These are phyloP conservation scores for Tulasnella calospora DNA, from an alignment of 768 basidiomycete genomes.

Conservation along the genomic window DNA sequence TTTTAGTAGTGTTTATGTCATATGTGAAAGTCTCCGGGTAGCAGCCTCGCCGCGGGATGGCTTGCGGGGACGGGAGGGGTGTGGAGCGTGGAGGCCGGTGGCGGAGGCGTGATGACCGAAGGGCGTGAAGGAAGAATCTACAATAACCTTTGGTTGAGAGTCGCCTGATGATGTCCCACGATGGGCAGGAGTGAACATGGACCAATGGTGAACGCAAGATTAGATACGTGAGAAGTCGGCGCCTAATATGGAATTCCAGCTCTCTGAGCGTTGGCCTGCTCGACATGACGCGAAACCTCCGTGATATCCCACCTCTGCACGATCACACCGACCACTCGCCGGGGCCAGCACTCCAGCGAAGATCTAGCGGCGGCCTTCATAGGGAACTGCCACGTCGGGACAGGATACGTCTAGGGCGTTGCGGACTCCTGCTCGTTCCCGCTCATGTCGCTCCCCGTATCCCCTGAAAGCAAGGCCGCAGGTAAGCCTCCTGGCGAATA, in stretches of 20 bases:
- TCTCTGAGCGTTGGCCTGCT: background rate
- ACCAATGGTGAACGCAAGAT: background rate
- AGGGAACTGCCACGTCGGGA: background rate
- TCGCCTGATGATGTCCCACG: background rate
- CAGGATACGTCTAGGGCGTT: background rate
- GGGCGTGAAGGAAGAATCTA: background rate
- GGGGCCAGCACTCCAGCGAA: background rate
- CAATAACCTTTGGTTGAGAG: too few species aligned
- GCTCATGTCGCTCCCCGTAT: background rate
- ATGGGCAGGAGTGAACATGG: background rate
- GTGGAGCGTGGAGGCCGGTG: background rate
- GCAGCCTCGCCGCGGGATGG: background rate
- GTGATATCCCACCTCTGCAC: background rate
- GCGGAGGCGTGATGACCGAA: background rate
- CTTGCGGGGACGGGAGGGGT: background rate
- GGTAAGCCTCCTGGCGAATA: background rate
- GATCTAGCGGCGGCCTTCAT: background rate
- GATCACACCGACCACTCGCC: conserved; percentile 1
- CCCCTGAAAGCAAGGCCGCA: background rate
- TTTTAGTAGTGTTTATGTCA: background rate
- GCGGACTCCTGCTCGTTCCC: background rate
- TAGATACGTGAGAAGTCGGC: background rate
- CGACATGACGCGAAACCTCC: conserved; percentile 1
- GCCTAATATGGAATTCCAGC: background rate
- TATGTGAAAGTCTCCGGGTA: background rate